Base-by-base conservation (phyloP, 106 monocot species). In the Acanthochlamys bracteata region DNA sequence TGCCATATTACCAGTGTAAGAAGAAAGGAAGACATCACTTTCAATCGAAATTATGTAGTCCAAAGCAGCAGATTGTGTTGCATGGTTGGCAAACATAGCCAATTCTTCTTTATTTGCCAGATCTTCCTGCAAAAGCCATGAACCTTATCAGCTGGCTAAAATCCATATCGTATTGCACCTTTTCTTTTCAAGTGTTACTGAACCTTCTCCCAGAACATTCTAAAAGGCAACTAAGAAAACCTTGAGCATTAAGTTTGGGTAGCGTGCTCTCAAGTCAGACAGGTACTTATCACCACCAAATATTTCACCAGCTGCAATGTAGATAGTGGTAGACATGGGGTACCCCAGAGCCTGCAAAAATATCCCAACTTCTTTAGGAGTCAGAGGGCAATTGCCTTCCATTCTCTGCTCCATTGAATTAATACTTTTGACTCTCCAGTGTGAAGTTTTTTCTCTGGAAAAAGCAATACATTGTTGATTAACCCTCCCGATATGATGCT, bases 21-120 rank as follows among this genome's bases (percentile, higher is more conserved):
- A 87, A 57, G 95, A 84, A 65, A 96, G 74, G 75, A 96, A 96
- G 12, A 91, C 84, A 65, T 91, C 91, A 70, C 95, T 96, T 81
- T 91, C 91, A 42, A 96, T 88, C 20, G 95, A 90, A 74, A 96
- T 80, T 23, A 91, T 88, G 61, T 96, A 96, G 72, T 96, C 95
- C 55, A 96, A 59, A 52, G 95, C 90, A 67, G 95, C 95, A 64
- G 66, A 61, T 62, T 91, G 87, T 61, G 95, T 78, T 45, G 84
- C 82, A 80, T 96, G 95, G 71, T 77, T 68, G 40, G 71, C 65
- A 65, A 96, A 74, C 25, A 69, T 60, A 47, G 78, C 63, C 56
- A 87, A 51, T 71, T 96, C 90, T 79, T 96, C 82, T 63, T 66
- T 74, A 53, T 80, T 84, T 17, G 88, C 84, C 71, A 96, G 74